These are phyloP conservation scores for Naganishia randhawae DNA, from an alignment of 768 basidiomycete species.

Conservation along the genomic window DNA sequence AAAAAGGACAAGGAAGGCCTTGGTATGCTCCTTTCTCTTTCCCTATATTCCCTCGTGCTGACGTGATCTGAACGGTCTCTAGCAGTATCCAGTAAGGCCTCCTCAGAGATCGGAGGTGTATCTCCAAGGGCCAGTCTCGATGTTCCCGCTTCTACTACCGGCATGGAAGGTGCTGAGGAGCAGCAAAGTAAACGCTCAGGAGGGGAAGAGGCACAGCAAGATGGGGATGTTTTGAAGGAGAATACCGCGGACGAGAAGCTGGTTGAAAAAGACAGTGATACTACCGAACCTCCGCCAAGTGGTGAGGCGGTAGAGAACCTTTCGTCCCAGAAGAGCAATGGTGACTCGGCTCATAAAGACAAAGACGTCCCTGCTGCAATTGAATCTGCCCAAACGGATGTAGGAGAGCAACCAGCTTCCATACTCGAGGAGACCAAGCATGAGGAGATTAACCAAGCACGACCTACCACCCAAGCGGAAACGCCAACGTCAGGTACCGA, in stretches of 20 bases:
- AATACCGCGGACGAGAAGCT: background rate
- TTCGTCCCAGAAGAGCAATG: background rate
- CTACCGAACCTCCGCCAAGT: background rate
- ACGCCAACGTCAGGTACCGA: background rate
- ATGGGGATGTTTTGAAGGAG: background rate
- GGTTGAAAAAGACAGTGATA: background rate
- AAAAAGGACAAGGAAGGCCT: conserved; percentile 22
- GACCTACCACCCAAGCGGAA: background rate
- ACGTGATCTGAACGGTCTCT: background rate
- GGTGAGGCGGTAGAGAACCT: background rate
- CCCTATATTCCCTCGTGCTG: background rate
- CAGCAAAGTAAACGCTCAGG: background rate
- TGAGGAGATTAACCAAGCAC: background rate
- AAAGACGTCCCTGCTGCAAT: background rate
- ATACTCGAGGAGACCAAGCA: background rate
- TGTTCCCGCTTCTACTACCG: background rate
- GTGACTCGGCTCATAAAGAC: background rate
- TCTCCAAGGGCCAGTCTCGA: conserved; percentile 12
- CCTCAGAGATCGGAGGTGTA: background rate
- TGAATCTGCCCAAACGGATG: background rate
- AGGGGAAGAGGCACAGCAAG: background rate
- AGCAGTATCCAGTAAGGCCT: conserved; percentile 10
- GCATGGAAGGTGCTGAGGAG: background rate
- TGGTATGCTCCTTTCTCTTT: background rate
- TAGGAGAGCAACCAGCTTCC: background rate